phyloP scores from a whole-genome alignment of 75 land plant genomes.

The Selaginella moellendorffii region DNA sequence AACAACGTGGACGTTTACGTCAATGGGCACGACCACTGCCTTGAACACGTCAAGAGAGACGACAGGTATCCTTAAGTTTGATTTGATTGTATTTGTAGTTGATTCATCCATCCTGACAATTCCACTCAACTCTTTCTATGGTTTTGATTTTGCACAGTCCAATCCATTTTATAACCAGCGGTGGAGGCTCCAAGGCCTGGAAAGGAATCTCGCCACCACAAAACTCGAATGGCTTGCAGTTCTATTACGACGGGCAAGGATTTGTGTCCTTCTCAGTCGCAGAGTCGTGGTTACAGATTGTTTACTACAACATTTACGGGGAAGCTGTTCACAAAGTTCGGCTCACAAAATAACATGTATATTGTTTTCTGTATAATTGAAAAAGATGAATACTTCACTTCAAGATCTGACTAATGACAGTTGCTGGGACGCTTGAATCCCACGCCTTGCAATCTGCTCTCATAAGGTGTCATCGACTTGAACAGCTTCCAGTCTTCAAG shows the following conservation, averaged over 20 bases:
- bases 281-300: not conserved
- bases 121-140: too few relatives aligned
- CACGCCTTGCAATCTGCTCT: not conserved
- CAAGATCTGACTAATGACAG: too few relatives aligned
- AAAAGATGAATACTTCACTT: too few relatives aligned
- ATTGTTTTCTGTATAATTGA: not conserved
- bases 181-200: slow-evolving; percentile 24
- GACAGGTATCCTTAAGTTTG: slow-evolving; percentile 12
- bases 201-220: slow-evolving; percentile 9
- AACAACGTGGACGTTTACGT: slow-evolving; percentile 20
- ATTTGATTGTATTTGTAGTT: not conserved
- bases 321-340: not conserved
- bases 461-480: not conserved
- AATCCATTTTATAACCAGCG: slow-evolving; percentile 19
- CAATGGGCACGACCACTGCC: slow-evolving; percentile 24
- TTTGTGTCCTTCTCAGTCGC: slow-evolving; percentile 12
- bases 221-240: slow-evolving; percentile 12
- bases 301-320: slow-evolving; percentile 16
- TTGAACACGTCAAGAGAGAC: slow-evolving; percentile 15
- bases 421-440: not conserved
- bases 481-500: slow-evolving; percentile 1
- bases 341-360: not conserved
- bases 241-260: slow-evolving; percentile 25
- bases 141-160: slow-evolving; percentile 11
- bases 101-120: too few relatives aligned